phyloP scores from a whole-genome alignment of 192 early-diverging fungal genomes.

The Backusella sp. region DNA sequence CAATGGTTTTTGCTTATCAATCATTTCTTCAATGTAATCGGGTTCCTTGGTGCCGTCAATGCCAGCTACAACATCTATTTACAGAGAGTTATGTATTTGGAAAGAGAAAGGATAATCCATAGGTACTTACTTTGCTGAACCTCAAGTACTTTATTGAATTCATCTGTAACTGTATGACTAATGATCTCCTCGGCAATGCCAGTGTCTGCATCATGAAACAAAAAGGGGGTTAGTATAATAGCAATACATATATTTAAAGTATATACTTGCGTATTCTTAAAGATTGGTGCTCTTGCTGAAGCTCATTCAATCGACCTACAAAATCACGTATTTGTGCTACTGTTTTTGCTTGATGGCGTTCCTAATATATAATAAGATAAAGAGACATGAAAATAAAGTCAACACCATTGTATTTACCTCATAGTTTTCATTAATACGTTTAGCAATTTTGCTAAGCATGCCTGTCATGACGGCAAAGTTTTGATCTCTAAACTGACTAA shows the following conservation, averaged over 20 bases:
- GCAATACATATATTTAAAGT: not conserved
- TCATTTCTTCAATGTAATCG: constrained; percentile 88
- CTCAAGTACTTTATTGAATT: constrained; percentile 83
- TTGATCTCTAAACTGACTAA: constrained; percentile 77
- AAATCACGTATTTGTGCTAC: constrained; percentile 92
- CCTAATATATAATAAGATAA: constrained; percentile 37
- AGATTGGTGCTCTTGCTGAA: constrained; percentile 87
- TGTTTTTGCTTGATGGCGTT: constrained; percentile 87
- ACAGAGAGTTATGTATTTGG: too few species aligned
- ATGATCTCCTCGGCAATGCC: constrained; percentile 81
- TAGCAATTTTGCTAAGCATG: constrained; percentile 79
- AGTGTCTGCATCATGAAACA: constrained; percentile 52
- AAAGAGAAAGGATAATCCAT: not conserved
- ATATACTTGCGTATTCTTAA: constrained; percentile 62
- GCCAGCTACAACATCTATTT: constrained; percentile 68
- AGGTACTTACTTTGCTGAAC: constrained; percentile 78
- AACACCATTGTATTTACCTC: constrained; percentile 52
- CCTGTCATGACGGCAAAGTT: constrained; percentile 92
- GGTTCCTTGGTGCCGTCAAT: constrained; percentile 60
- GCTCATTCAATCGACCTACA: constrained; percentile 77
- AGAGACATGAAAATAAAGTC: not conserved
- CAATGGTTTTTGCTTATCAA: constrained; percentile 70
- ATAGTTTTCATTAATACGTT: constrained; percentile 83
- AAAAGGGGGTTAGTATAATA: not conserved
- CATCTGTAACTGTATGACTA: constrained; percentile 71